phyloP scores from a whole-genome alignment of 2,329 filamentous ascomycete species.

The Trichoderma polysporum region DNA sequence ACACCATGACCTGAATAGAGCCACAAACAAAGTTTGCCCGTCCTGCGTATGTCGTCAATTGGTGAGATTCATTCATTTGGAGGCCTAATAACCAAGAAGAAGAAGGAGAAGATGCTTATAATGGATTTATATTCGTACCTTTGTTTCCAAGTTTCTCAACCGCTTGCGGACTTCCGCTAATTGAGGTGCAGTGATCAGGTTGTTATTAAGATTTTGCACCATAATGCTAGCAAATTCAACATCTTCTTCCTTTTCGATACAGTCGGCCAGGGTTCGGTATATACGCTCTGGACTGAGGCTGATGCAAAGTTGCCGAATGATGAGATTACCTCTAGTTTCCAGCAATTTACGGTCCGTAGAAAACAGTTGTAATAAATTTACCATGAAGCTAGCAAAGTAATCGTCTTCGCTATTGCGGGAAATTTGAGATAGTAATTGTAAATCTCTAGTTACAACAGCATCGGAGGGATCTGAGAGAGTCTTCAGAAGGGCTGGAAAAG shows the following conservation, averaged over 20 bases:
- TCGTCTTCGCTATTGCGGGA: conserved; percentile 95
- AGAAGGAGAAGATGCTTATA: not conserved
- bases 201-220: conserved; percentile 99
- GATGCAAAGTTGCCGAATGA: conserved; percentile 91
- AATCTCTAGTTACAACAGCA: conserved; percentile 89
- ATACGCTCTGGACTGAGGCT: conserved; percentile 93
- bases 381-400: conserved; percentile 98
- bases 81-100: too few relatives aligned
- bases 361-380: conserved; percentile 91
- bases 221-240: conserved; percentile 99
- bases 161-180: conserved; percentile 86
- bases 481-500: conserved; percentile 92
- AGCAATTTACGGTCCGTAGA: conserved; percentile 89
- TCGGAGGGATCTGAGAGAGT: conserved; percentile 94
- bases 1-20: conserved; percentile 95
- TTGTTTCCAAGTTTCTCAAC: conserved; percentile 84
- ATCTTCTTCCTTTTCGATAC: conserved; percentile 96
- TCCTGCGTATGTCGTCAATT: conserved; percentile 53
- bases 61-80: conserved; percentile 2
- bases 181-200: conserved; percentile 95
- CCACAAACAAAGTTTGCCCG: conserved; percentile 91
- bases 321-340: conserved; percentile 90
- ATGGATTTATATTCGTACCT: conserved; percentile 46
- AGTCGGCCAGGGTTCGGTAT: conserved; percentile 92
- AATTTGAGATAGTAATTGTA: conserved; percentile 92